phyloP scores from a whole-genome alignment of 345 rosid species.

The Erucastrum elatum region DNA sequence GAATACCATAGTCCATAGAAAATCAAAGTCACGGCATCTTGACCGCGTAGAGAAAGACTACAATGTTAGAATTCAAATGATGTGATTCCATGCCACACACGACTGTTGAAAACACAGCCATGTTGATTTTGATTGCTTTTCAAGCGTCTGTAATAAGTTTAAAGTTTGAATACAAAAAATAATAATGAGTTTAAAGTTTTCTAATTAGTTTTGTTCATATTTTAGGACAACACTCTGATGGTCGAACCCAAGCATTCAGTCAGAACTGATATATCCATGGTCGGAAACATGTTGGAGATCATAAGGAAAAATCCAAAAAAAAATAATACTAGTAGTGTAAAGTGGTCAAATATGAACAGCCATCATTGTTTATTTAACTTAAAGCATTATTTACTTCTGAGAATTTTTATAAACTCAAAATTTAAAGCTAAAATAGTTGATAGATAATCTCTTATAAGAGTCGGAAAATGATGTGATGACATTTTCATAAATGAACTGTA shows the following conservation, averaged over 20 bases:
- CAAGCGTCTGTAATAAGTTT: background rate
- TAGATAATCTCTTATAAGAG: background rate
- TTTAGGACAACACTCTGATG: background rate
- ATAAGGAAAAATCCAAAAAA: background rate
- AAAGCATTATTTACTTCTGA: background rate
- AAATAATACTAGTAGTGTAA: background rate
- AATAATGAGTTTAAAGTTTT: background rate
- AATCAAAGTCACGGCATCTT: slow-evolving; percentile 26
- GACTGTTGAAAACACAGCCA: background rate
- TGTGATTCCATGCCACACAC: slow-evolving; percentile 19
- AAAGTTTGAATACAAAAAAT: background rate
- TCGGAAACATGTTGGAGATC: background rate
- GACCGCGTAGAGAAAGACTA: slow-evolving; percentile 21
- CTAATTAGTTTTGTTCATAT: background rate
- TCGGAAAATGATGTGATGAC: background rate
- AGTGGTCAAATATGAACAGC: background rate
- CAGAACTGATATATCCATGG: background rate
- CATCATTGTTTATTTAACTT: background rate
- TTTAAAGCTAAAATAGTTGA: background rate
- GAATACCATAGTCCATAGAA: slow-evolving; percentile 3
- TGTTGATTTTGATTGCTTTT: background rate
- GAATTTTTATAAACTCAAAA: background rate
- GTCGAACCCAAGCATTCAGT: background rate
- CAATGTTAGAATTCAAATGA: slow-evolving; percentile 16
- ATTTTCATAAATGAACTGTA: background rate